Evolutionary conservation across 2,329 filamentous ascomycete species (phyloP).

Genomic region (Cyclaneusma minus): DNA sequence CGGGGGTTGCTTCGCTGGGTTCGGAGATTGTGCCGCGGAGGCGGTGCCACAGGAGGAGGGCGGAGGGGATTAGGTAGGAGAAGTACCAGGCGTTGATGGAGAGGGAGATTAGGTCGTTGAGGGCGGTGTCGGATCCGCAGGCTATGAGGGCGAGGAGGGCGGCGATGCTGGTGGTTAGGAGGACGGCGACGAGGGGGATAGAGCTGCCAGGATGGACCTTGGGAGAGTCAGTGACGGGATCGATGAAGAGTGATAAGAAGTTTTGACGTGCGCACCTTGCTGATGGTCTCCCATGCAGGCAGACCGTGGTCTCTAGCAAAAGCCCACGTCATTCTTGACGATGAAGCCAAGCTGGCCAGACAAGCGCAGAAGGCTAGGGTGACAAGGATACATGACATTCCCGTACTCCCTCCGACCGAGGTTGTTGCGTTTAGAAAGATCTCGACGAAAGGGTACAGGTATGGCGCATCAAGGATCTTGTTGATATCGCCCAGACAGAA

Average conservation of each 20-base stretch:
- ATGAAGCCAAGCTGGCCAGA: constrained; percentile 36
- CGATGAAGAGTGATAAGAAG: constrained; percentile 5
- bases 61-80: constrained; percentile 25
- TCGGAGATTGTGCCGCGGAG: constrained; percentile 15
- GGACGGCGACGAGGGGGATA: constrained; percentile 6
- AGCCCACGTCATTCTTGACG: constrained; percentile 24
- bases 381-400: constrained; percentile 33
- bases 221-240: background rate
- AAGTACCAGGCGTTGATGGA: constrained; percentile 25
- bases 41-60: constrained; percentile 25
- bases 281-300: constrained; percentile 15
- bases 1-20: constrained; percentile 6
- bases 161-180: constrained; percentile 16
- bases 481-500: constrained; percentile 36
- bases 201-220: constrained; percentile 6
- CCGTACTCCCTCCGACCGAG: constrained; percentile 22
- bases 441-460: constrained; percentile 44
- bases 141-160: constrained; percentile 20
- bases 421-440: constrained; percentile 31
- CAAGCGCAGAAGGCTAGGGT: constrained; percentile 31
- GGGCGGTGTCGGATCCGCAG: constrained; percentile 23
- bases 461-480: constrained; percentile 24
- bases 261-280: background rate
- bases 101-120: constrained; percentile 27
- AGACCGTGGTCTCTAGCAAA: constrained; percentile 27